Evolutionary conservation across 192 early-diverging fungal genomes (phyloP), one percentile per base, ranked within the genome.

Genomic region (Podila horticola): DNA sequence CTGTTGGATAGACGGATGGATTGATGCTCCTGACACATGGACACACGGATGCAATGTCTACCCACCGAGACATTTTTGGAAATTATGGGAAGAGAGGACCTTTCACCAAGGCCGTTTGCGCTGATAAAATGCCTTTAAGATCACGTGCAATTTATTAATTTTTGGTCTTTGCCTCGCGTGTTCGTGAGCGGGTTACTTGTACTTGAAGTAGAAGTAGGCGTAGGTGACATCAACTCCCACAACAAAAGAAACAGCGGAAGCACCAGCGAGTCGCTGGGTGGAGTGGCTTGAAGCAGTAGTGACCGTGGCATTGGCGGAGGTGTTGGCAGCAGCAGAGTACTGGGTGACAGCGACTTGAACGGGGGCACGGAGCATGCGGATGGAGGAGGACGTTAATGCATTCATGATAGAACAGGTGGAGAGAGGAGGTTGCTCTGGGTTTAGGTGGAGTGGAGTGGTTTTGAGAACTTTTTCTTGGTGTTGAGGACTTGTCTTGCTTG

Each of bases 201-300:
- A 28, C 24, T 67, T 58, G 4, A 63, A 59, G 7, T 67, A 70
- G 38, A 71, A 76, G 68, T 76, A 76, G 24, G 74, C 74, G 17
- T 71, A 76, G 63, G 74, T 76, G 67, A 71, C 63, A 71, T 76
- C 74, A n/a, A 58, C 64, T n/a, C 74, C 74, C 0, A 60, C 57
- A 11, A 55, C 48, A 41, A 58, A 52, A 0, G 68, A 65, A 13
- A 71, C 64, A 31, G 36, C 62, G 22, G 68, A 65, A 24, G 57
- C 68, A 28, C 64, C 55, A 31, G 58, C 64, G 7, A 76, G 28
- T 31, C 48, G 31, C 17, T 71, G 36, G 29, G 36, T 76, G n/a
- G 74, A 76, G 24, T 76, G 74, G 51, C 70, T 61, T 15, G 41
- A 3, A 13, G 15, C 15, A 15, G 41, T 45, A 20, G 62, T 2